Conservation (phyloP, 2,329 filamentous ascomycete species). For the Fusarium circinatum region DNA sequence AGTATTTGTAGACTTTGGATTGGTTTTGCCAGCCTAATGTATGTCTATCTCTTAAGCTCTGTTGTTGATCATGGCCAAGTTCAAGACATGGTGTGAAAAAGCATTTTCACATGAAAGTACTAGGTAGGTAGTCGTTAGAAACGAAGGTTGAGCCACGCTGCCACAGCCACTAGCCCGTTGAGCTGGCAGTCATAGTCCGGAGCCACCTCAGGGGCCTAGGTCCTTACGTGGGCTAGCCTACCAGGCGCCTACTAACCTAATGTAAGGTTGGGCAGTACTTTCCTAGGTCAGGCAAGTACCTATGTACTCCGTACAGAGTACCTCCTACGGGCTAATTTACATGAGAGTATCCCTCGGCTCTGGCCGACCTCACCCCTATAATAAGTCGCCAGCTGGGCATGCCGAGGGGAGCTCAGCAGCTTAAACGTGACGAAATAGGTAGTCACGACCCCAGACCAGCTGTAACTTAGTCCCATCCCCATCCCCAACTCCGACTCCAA, state of each 20-base stretch:
- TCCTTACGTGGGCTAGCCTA: no score
- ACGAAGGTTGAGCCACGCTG: constrained; percentile 19
- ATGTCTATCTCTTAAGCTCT: constrained; percentile 2
- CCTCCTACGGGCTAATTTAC: background rate
- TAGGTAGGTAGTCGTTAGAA: background rate
- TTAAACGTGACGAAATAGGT: constrained; percentile 30
- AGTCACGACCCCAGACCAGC: constrained; percentile 23
- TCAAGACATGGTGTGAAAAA: background rate
- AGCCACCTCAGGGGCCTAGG: background rate
- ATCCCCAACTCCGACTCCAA: background rate
- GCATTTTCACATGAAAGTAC: constrained; percentile 28
- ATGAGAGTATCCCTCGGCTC: constrained; percentile 38
- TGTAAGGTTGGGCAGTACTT: background rate
- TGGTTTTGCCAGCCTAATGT: constrained; percentile 7
- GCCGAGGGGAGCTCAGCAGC: constrained; percentile 14
- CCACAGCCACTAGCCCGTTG: constrained; percentile 23
- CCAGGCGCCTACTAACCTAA: background rate
- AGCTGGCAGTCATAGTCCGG: background rate
- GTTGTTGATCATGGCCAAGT: background rate
- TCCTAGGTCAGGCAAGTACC: background rate
- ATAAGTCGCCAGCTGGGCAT: constrained; percentile 2
- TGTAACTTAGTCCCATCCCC: background rate
- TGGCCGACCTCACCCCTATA: constrained; percentile 41
- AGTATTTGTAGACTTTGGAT: constrained; percentile 29
- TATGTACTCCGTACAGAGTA: background rate